Conservation (phyloP, 495 filamentous ascomycete genomes). For the Trichocladium uniseriatum region DNA sequence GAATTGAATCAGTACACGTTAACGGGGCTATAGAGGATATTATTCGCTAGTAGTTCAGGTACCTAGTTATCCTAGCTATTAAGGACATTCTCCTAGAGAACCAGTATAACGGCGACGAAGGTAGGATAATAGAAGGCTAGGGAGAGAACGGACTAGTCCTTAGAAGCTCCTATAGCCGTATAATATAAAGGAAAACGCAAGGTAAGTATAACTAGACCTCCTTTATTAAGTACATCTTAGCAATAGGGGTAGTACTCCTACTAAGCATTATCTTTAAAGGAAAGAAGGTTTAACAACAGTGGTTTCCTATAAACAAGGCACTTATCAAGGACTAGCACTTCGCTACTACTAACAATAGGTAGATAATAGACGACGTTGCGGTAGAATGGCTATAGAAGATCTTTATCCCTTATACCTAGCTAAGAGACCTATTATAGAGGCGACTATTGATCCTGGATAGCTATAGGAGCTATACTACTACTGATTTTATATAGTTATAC, state of each 20-base stretch:
- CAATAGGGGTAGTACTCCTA: neutral
- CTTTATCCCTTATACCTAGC: conserved; percentile 14
- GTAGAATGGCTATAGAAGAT: conserved; percentile 4
- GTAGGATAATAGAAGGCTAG: conserved; percentile 3
- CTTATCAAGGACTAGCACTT: neutral
- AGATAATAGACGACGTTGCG: neutral
- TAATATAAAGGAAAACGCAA: neutral
- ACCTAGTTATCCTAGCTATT: neutral
- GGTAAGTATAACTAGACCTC: neutral
- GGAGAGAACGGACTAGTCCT: conserved; percentile 5
- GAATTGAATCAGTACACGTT: too few relatives aligned
- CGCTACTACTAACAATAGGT: neutral
- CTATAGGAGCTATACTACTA: conserved; percentile 16
- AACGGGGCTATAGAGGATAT: too few relatives aligned
- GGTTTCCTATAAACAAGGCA: neutral
- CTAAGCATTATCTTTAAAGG: conserved; percentile 9
- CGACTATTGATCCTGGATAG: conserved; percentile 27
- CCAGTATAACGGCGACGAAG: conserved; percentile 4
- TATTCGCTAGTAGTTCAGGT: too few relatives aligned
- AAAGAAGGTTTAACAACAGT: conserved; percentile 9
- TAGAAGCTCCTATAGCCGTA: neutral
- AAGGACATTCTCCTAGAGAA: neutral
- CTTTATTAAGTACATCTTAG: conserved; percentile 7
- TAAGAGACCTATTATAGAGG: conserved; percentile 21
- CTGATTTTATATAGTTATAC: conserved; percentile 2